Conservation (phyloP, 495 filamentous ascomycete species). For the Oleoguttula mirabilis region DNA sequence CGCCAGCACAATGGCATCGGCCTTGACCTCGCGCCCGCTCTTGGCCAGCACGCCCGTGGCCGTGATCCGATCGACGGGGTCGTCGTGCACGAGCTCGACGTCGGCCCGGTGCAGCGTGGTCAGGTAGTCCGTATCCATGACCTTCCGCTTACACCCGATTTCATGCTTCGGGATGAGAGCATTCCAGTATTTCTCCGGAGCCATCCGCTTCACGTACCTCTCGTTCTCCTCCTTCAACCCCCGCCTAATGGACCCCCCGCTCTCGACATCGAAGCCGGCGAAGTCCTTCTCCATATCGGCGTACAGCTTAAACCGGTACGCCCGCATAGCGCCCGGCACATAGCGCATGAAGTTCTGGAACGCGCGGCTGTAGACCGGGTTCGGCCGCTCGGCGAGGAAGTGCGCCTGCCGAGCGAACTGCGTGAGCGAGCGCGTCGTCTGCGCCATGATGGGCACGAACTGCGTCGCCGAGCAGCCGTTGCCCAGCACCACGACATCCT, state of each 20-base stretch:
- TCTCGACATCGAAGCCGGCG: constrained; percentile 22
- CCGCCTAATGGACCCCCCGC: constrained; percentile 14
- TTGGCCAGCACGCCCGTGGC: constrained; percentile 17
- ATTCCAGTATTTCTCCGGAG: constrained; percentile 25
- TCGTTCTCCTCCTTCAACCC: constrained; percentile 20
- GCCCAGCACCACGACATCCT: constrained; percentile 49
- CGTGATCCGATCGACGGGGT: constrained; percentile 20
- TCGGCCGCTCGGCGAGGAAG: constrained; percentile 23
- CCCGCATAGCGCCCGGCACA: constrained; percentile 23
- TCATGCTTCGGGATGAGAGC: constrained; percentile 23
- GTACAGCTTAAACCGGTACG: constrained; percentile 24
- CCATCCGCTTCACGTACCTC: constrained; percentile 22
- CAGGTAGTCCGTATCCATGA: constrained; percentile 26
- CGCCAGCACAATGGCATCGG: constrained; percentile 27
- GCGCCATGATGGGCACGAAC: constrained; percentile 25
- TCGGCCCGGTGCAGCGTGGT: constrained; percentile 22
- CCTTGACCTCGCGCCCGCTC: constrained; percentile 18
- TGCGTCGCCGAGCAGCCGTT: constrained; percentile 28
- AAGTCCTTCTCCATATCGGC: constrained; percentile 26
- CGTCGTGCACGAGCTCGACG: constrained; percentile 22
- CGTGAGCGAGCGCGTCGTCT: constrained; percentile 18
- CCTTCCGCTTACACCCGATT: constrained; percentile 27
- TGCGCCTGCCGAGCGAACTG: constrained; percentile 25
- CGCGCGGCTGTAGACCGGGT: constrained; percentile 18
- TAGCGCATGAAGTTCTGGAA: constrained; percentile 25